phyloP scores from a whole-genome alignment of 306 rosid genomes.

The Cicer arietinum region DNA sequence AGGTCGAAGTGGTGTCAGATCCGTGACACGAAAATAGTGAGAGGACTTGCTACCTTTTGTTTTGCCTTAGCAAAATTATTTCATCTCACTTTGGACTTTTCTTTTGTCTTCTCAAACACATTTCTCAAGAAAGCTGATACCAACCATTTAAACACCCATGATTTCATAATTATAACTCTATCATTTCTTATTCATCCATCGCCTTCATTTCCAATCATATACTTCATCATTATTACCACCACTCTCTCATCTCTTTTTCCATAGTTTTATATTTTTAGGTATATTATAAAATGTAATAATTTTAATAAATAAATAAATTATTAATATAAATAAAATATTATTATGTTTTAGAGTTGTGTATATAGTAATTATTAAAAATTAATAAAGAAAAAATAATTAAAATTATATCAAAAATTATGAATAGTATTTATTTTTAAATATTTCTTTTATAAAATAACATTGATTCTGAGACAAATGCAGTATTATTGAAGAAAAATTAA shows the following conservation, averaged over 20 bases:
- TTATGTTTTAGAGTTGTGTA: no score
- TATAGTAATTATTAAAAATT: no score
- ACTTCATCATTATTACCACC: slow-evolving; percentile 14
- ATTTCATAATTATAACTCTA: slow-evolving; percentile 52
- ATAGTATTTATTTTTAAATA: no score
- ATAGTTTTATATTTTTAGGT: no score
- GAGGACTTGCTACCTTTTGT: slow-evolving; percentile 58
- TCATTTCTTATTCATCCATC: slow-evolving; percentile 44
- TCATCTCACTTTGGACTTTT: slow-evolving; percentile 55
- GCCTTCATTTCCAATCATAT: slow-evolving; percentile 39
- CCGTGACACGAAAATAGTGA: slow-evolving; percentile 54
- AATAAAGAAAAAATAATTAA: no score
- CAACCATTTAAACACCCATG: slow-evolving; percentile 52
- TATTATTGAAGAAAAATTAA: no score
- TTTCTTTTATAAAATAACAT: no score
- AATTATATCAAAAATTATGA: no score
- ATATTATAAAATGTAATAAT: no score
- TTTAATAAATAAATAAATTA: no score
- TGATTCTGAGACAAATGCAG: no score
- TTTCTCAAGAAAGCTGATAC: slow-evolving; percentile 64
- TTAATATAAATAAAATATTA: no score
- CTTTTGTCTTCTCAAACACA: slow-evolving; percentile 79
- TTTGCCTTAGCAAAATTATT: slow-evolving; percentile 53
- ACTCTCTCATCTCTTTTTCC: not conserved
- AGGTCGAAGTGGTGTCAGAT: slow-evolving; percentile 60